Evolutionary conservation across 78 protist species (phyloP).

Genomic region (Dictyostelium intermedium): DNA sequence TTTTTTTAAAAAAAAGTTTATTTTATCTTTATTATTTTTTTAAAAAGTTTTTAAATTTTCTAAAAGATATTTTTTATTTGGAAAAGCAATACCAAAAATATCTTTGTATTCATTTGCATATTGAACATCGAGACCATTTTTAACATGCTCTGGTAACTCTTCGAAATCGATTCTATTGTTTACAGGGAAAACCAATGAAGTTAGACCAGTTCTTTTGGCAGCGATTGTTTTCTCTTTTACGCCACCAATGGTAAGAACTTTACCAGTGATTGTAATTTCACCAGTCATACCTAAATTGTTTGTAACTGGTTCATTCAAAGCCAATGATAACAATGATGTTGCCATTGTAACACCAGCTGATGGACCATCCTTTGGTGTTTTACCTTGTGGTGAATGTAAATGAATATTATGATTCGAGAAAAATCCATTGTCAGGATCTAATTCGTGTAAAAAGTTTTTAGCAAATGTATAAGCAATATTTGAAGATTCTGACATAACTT

Average conservation of each 20-base stretch:
- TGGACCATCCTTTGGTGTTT: constrained; percentile 96
- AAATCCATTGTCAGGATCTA: constrained; percentile 44
- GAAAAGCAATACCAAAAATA: constrained; percentile 77
- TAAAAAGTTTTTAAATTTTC: neutral
- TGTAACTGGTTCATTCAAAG: constrained; percentile 79
- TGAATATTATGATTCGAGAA: constrained; percentile 76
- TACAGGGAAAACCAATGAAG: constrained; percentile 36
- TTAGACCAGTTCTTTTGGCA: constrained; percentile 83
- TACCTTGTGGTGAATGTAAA: constrained; percentile 96
- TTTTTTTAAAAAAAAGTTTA: neutral
- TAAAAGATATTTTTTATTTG: constrained; percentile 44
- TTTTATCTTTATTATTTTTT: neutral
- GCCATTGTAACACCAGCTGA: constrained; percentile 93
- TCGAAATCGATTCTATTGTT: constrained; percentile 79
- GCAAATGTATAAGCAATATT: constrained; percentile 89
- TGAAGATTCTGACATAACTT: constrained; percentile 95
- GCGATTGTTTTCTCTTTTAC: constrained; percentile 95
- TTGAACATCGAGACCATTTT: constrained; percentile 67
- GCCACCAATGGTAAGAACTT: constrained; percentile 94
- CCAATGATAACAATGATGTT: constrained; percentile 92
- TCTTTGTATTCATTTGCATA: constrained; percentile 87
- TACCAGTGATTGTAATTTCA: constrained; percentile 86
- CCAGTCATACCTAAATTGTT: constrained; percentile 95
- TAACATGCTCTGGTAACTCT: constrained; percentile 85
- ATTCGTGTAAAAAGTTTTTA: constrained; percentile 26